These are phyloP conservation scores for Melampsora larici-populina DNA, from an alignment of 1,284 basidiomycete species.

Conservation along the genomic window DNA sequence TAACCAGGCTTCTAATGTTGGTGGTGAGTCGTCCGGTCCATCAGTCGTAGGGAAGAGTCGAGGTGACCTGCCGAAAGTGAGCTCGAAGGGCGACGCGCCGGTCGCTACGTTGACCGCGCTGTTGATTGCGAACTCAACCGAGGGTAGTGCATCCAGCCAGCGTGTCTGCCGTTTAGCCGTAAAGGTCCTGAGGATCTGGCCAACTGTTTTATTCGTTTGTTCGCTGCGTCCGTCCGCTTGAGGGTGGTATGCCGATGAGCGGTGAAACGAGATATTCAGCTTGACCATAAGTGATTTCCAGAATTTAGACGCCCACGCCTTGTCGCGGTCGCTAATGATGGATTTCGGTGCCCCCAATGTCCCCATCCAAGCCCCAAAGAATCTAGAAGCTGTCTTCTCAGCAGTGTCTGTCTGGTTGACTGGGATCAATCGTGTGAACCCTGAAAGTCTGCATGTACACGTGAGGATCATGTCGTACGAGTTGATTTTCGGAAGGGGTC, in stretches of 20 bases:
- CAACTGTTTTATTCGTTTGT: slow-evolving; percentile 54
- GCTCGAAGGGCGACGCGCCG: slow-evolving; percentile 44
- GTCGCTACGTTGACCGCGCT: slow-evolving; percentile 37
- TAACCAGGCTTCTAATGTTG: background rate
- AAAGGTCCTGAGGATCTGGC: slow-evolving; percentile 45
- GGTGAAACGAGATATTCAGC: slow-evolving; percentile 45
- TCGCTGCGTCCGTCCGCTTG: slow-evolving; percentile 52
- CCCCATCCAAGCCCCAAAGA: background rate
- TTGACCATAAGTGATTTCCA: slow-evolving; percentile 48
- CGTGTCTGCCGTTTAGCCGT: slow-evolving; percentile 34
- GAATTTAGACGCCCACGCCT: slow-evolving; percentile 48
- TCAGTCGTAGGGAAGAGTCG: background rate
- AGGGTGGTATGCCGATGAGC: slow-evolving; percentile 46
- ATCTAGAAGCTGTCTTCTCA: background rate
- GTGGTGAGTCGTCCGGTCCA: background rate
- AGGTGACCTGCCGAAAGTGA: slow-evolving; percentile 29
- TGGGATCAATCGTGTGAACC: background rate
- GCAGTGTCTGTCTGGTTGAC: background rate
- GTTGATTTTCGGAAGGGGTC: background rate
- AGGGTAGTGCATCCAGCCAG: slow-evolving; percentile 43
- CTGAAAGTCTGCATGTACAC: slow-evolving; percentile 5
- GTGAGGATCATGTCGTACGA: slow-evolving; percentile 16
- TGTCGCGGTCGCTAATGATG: slow-evolving; percentile 49
- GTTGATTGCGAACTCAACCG: no score
- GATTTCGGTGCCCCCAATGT: slow-evolving; percentile 45